Percentiles rank a stretch among this genome's conserved stretches.
These are phyloP conservation scores for Penicillium verhagenii DNA, from an alignment of 495 filamentous ascomycete species.

Conservation along the genomic window DNA sequence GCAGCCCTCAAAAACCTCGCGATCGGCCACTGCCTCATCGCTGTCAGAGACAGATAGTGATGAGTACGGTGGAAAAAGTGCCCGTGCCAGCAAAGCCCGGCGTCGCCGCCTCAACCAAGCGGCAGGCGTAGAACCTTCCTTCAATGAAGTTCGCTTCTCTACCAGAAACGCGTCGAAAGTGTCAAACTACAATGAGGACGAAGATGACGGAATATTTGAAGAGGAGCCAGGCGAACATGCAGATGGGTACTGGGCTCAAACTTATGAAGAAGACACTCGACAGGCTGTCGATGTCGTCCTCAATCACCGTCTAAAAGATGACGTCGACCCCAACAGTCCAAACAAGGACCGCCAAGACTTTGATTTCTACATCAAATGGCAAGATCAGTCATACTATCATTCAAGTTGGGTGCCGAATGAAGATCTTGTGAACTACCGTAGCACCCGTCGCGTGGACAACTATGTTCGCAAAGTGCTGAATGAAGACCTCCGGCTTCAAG, in stretches of 20 bases:
- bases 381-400: constrained; percentile 90
- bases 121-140: constrained; percentile 57
- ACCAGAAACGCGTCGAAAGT: constrained; percentile 82
- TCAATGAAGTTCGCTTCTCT: constrained; percentile 83
- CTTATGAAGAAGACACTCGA: constrained; percentile 64
- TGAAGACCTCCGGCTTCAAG: constrained; percentile 67
- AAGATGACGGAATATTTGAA: constrained; percentile 73
- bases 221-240: constrained; percentile 59
- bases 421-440: constrained; percentile 63
- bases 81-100: constrained; percentile 68
- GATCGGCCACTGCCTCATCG: constrained; percentile 44
- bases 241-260: constrained; percentile 62
- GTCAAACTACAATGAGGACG: constrained; percentile 85
- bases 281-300: constrained; percentile 88
- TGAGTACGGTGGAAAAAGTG: constrained; percentile 72
- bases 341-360: constrained; percentile 73
- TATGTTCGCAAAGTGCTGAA: constrained; percentile 81
- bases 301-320: constrained; percentile 77
- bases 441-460: constrained; percentile 86
- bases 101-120: constrained; percentile 62
- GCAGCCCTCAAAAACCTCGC: constrained; percentile 45
- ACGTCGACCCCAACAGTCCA: constrained; percentile 52
- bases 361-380: constrained; percentile 97
- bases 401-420: constrained; percentile 88
- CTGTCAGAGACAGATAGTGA: constrained; percentile 52